A percentile compares a stretch with the other conserved stretches of the same genome.
phyloP scores from a whole-genome alignment of 495 filamentous ascomycete genomes.

The Copromyces sp. region DNA sequence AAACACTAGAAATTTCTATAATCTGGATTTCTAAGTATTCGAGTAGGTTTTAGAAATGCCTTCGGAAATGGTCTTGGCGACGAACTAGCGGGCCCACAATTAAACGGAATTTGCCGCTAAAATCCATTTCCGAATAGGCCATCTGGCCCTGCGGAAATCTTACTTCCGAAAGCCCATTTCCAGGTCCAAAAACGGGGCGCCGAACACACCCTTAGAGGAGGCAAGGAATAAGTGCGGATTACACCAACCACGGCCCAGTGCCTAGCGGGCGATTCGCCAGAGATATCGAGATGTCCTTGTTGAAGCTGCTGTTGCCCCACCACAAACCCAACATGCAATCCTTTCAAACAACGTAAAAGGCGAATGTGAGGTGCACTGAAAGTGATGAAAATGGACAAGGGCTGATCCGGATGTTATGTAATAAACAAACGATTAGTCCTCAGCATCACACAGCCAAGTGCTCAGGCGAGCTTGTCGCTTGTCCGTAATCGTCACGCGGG shows the following conservation, averaged over 20 bases:
- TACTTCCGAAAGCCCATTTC: no score
- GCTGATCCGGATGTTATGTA: background rate
- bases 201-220: background rate
- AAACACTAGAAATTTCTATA: no score
- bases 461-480: background rate
- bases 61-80: no score
- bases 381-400: background rate
- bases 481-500: constrained; percentile 14
- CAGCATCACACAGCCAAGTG: background rate
- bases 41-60: no score
- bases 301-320: background rate
- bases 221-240: background rate
- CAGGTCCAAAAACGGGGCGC: no score
- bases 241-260: background rate
- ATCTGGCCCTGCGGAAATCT: no score
- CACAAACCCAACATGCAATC: background rate
- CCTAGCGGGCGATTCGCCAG: background rate
- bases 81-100: no score
- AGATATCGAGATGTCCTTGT: background rate
- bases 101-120: no score
- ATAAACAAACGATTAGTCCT: background rate
- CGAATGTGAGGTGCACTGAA: background rate
- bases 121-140: no score
- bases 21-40: no score
- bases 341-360: background rate